These are phyloP conservation scores for Sugiyamaella mastotermitis DNA, from an alignment of 805 yeast genomes.

Conservation along the genomic window DNA sequence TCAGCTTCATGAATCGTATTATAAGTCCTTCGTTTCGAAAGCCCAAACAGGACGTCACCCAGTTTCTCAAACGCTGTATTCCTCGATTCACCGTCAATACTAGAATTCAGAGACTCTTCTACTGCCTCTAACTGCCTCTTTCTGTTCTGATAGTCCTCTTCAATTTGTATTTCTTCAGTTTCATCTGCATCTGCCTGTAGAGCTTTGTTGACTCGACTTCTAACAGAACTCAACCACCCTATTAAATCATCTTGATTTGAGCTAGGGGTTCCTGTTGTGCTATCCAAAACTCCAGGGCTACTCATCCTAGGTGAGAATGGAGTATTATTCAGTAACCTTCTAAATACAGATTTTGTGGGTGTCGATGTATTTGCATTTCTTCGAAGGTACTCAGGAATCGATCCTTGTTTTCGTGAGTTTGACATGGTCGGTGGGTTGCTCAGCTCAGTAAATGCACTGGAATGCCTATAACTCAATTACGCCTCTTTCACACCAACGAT, in stretches of 20 bases:
- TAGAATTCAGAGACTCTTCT: conserved; percentile 6
- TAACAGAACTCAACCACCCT: conserved; percentile 6
- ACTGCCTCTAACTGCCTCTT: conserved; percentile 13
- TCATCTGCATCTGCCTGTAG: conserved; percentile 9
- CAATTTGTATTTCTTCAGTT: conserved; percentile 11
- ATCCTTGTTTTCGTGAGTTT: background rate
- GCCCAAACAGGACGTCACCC: conserved; percentile 3
- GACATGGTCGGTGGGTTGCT: too few species aligned
- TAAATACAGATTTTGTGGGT: background rate
- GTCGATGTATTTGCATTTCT: background rate
- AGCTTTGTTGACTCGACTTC: conserved; percentile 2
- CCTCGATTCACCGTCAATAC: conserved; percentile 2
- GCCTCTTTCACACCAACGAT: too few species aligned
- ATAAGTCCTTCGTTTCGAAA: background rate
- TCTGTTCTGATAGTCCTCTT: conserved; percentile 9
- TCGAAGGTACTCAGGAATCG: background rate
- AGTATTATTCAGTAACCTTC: background rate
- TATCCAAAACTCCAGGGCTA: background rate
- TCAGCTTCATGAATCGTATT: conserved; percentile 3
- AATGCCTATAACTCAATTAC: too few species aligned
- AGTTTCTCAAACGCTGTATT: conserved; percentile 12
- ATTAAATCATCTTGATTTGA: conserved; percentile 5
- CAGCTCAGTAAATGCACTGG: too few species aligned
- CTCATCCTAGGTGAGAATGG: background rate
- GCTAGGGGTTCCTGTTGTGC: conserved; percentile 2